Evolutionary conservation across 805 yeast genomes (phyloP).

Genomic region (Lachancea mirantina): DNA sequence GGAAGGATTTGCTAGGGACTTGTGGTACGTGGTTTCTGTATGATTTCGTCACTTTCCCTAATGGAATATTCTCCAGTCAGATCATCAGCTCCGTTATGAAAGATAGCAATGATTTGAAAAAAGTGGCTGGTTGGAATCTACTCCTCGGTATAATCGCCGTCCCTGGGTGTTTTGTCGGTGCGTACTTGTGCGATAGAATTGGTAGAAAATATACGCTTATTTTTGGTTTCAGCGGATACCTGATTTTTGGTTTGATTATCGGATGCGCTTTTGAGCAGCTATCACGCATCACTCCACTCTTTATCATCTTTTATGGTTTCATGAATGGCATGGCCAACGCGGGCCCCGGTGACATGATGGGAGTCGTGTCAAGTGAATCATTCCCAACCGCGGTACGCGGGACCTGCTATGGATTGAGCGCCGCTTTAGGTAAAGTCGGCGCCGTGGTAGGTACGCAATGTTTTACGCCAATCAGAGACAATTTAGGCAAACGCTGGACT

Average conservation of each 20-base stretch:
- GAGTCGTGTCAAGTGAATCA: conserved; percentile 57
- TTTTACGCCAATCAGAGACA: conserved; percentile 57
- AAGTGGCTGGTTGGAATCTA: conserved; percentile 67
- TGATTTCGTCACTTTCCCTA: conserved; percentile 76
- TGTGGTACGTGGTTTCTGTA: conserved; percentile 74
- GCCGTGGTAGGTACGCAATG: conserved; percentile 76
- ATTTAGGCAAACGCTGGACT: conserved; percentile 66
- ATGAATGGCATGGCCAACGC: conserved; percentile 65
- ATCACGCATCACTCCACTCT: conserved; percentile 50
- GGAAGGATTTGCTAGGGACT: conserved; percentile 62
- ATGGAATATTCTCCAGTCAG: conserved; percentile 59
- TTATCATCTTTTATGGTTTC: conserved; percentile 65
- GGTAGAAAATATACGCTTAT: conserved; percentile 71
- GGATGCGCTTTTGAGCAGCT: conserved; percentile 57
- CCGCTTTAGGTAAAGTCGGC: conserved; percentile 78
- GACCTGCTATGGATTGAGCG: conserved; percentile 65
- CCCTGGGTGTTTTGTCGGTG: conserved; percentile 71
- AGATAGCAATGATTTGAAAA: conserved; percentile 38
- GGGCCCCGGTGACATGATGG: conserved; percentile 76
- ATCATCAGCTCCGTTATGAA: conserved; percentile 50
- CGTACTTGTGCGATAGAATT: conserved; percentile 51
- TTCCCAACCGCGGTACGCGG: conserved; percentile 76
- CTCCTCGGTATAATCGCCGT: conserved; percentile 56
- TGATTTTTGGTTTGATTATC: conserved; percentile 64
- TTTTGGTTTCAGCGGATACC: conserved; percentile 63